Evolutionary conservation across 2,329 filamentous ascomycete genomes (phyloP).

Genomic region (Alternaria hordeiaustralica): DNA sequence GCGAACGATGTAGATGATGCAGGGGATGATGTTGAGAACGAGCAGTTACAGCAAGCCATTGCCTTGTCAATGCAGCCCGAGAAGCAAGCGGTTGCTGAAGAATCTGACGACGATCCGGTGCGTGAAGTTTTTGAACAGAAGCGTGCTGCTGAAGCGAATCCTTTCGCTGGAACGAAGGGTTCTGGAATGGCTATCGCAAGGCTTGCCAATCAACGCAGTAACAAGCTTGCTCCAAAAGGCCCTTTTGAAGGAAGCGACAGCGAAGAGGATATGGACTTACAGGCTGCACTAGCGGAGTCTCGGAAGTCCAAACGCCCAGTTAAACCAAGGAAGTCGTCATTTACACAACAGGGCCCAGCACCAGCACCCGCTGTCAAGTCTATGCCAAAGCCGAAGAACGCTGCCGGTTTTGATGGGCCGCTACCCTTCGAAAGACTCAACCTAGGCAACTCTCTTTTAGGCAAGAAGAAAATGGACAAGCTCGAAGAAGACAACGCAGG

Average conservation of each 20-base stretch:
- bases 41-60: conserved; percentile 82
- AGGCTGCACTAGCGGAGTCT: conserved; percentile 75
- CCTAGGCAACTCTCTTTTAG: conserved; percentile 67
- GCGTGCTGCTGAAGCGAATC: conserved; percentile 51
- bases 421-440: conserved; percentile 85
- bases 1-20: conserved; percentile 63
- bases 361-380: conserved; percentile 26
- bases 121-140: conserved; percentile 56
- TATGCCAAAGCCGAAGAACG: conserved; percentile 58
- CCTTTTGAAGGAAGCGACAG: conserved; percentile 56
- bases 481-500: conserved; percentile 64
- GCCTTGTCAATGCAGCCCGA: conserved; percentile 75
- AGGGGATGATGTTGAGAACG: conserved; percentile 64
- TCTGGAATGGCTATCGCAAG: conserved; percentile 69
- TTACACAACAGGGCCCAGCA: conserved; percentile 27
- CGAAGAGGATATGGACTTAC: conserved; percentile 79
- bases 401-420: conserved; percentile 74
- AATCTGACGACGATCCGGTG: conserved; percentile 51
- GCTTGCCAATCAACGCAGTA: conserved; percentile 76
- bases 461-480: conserved; percentile 60
- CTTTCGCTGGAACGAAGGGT: conserved; percentile 50
- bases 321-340: conserved; percentile 38
- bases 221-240: conserved; percentile 52
- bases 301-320: conserved; percentile 58
- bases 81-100: conserved; percentile 59